Evolutionary conservation across 2,329 filamentous ascomycete species (phyloP).

Genomic region (Neopestalotiopsis clavispora): DNA sequence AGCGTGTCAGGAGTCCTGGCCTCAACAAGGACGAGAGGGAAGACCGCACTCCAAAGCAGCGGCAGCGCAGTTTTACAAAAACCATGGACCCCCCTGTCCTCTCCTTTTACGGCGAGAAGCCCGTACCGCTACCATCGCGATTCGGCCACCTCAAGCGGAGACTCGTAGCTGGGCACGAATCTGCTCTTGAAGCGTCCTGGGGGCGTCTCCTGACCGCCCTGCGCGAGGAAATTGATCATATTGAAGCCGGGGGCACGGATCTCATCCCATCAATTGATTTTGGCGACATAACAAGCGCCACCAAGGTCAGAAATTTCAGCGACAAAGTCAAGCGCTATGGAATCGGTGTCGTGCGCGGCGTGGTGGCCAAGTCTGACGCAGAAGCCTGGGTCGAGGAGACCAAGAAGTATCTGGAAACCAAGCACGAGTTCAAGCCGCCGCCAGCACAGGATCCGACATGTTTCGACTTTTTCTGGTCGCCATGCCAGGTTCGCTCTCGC

Average conservation of each 20-base stretch:
- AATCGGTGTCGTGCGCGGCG: constrained; percentile 68
- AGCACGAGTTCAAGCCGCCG: constrained; percentile 56
- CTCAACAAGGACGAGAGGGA: constrained; percentile 31
- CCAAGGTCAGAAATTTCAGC: constrained; percentile 59
- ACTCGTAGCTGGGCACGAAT: constrained; percentile 60
- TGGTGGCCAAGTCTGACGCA: constrained; percentile 62
- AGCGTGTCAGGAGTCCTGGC: constrained; percentile 32
- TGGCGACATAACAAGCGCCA: constrained; percentile 50
- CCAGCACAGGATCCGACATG: constrained; percentile 68
- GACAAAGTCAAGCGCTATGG: constrained; percentile 65
- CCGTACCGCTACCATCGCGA: constrained; percentile 61
- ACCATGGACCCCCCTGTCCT: constrained; percentile 56
- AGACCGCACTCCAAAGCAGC: constrained; percentile 35
- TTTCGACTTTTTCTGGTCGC: constrained; percentile 77
- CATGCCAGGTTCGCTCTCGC: constrained; percentile 70
- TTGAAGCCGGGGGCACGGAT: constrained; percentile 53
- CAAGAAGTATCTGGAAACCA: constrained; percentile 60
- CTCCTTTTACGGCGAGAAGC: constrained; percentile 62
- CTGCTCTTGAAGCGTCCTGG: constrained; percentile 60
- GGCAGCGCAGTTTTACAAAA: constrained; percentile 35
- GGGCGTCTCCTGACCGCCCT: constrained; percentile 56
- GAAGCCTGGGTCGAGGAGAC: constrained; percentile 63
- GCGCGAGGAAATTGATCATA: constrained; percentile 55
- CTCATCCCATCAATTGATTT: constrained; percentile 63
- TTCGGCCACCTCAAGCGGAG: constrained; percentile 62